Evolutionary conservation across 495 filamentous ascomycete genomes (phyloP).

Genomic region (Aspergillus kassunensis): DNA sequence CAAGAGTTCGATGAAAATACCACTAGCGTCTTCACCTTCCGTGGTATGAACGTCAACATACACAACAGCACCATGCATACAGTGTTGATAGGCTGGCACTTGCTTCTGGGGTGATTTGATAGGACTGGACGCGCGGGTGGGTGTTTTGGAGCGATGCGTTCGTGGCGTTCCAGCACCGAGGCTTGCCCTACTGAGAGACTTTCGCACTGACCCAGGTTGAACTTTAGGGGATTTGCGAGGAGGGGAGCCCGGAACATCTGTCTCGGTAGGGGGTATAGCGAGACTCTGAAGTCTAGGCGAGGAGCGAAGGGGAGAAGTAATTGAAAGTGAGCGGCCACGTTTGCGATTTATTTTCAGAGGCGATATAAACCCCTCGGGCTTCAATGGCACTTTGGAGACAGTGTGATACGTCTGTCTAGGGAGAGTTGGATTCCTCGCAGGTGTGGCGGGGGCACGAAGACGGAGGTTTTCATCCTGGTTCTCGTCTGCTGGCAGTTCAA

Average conservation of each 20-base stretch:
- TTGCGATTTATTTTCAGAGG: constrained; percentile 55
- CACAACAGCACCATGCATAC: constrained; percentile 71
- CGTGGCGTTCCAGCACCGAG: constrained; percentile 2
- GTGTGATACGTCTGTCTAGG: constrained; percentile 56
- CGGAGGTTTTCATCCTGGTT: constrained; percentile 31
- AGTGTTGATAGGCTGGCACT: constrained; percentile 19
- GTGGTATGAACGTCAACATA: constrained; percentile 90
- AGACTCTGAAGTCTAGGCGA: constrained; percentile 32
- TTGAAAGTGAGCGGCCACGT: constrained; percentile 47
- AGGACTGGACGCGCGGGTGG: constrained; percentile 26
- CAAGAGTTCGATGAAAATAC: constrained; percentile 77
- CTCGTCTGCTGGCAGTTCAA: constrained; percentile 20
- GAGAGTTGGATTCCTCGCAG: constrained; percentile 22
- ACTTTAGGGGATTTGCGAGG: constrained; percentile 25
- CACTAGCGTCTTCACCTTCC: constrained; percentile 81
- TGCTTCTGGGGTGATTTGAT: constrained; percentile 22
- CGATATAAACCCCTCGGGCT: constrained; percentile 59
- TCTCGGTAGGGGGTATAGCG: constrained; percentile 17
- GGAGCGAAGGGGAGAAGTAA: constrained; percentile 32
- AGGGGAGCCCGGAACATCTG: constrained; percentile 13
- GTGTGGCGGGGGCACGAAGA: constrained; percentile 32
- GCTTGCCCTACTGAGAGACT: constrained; percentile 13
- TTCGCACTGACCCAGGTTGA: constrained; percentile 22
- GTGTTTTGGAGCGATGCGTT: constrained; percentile 5
- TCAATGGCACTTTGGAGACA: constrained; percentile 71